phyloP scores from a whole-genome alignment of 176 grass and related monocot species.

The sorghum (Sorghum bicolor) region DNA sequence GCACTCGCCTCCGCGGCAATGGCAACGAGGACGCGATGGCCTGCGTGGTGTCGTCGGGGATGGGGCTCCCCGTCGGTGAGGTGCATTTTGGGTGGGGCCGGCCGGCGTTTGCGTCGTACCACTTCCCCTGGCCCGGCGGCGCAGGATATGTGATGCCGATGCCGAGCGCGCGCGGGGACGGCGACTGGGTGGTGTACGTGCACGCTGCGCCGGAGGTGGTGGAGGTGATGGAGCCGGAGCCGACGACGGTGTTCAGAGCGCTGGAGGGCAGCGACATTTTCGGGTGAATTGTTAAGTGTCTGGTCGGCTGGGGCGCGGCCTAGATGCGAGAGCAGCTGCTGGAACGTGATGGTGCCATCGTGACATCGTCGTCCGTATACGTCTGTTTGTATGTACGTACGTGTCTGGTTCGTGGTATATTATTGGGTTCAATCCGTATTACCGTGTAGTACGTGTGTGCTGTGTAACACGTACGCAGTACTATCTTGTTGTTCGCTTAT shows the following conservation, averaged over 20 bases:
- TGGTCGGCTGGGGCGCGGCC: too few species aligned
- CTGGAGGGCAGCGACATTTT: slow-evolving; percentile 39
- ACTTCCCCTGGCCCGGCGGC: slow-evolving; percentile 49
- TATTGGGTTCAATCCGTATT: too few species aligned
- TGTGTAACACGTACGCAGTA: too few species aligned
- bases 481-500: too few species aligned
- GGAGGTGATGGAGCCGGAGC: slow-evolving; percentile 57
- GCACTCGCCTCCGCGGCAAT: slow-evolving; percentile 32
- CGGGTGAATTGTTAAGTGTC: background rate
- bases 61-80: slow-evolving; percentile 37
- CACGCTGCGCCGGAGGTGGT: slow-evolving; percentile 54
- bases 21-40: background rate
- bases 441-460: too few species aligned
- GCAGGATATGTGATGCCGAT: slow-evolving; percentile 75
- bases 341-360: too few species aligned
- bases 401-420: too few species aligned
- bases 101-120: slow-evolving; percentile 58
- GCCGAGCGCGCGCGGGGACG: slow-evolving; percentile 46
- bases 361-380: too few species aligned
- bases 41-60: slow-evolving; percentile 63
- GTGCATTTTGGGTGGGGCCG: slow-evolving; percentile 56
- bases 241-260: slow-evolving; percentile 39
- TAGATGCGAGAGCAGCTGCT: too few species aligned
- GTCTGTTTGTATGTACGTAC: too few species aligned
- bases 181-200: slow-evolving; percentile 66